Evolutionary conservation across 1,284 basidiomycete genomes (phyloP).

Genomic region (Ganoderma sp.): DNA sequence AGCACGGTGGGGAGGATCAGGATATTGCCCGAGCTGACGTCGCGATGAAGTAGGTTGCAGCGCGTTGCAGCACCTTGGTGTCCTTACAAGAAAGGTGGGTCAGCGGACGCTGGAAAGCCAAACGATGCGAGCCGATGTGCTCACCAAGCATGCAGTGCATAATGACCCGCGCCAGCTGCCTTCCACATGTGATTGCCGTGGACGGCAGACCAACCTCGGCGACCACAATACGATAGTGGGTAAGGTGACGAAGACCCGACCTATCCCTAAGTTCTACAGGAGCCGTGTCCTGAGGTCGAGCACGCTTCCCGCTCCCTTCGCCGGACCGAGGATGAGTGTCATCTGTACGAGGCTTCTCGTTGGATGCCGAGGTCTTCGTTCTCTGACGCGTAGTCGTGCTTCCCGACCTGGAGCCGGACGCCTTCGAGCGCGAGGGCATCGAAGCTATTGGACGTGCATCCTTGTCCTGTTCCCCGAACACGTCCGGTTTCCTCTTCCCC

Average conservation of each 20-base stretch:
- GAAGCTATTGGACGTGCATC: not conserved
- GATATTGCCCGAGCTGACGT: conserved; percentile 4
- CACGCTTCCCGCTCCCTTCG: not conserved
- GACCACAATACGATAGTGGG: conserved; percentile 22
- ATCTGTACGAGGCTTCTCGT: not conserved
- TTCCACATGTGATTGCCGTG: not conserved
- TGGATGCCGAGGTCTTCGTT: not conserved
- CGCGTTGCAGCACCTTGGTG: conserved; percentile 1
- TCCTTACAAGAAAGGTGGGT: not conserved
- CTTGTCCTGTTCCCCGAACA: not conserved
- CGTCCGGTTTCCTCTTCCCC: not conserved
- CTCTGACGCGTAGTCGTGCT: not conserved
- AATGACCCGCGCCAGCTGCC: conserved; percentile 11
- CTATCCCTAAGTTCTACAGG: not conserved
- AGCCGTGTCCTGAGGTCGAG: not conserved
- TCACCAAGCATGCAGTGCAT: conserved; percentile 10
- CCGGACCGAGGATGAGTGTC: not conserved
- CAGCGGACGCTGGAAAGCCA: no score
- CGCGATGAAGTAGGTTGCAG: not conserved
- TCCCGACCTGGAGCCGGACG: not conserved
- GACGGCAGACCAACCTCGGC: conserved; percentile 19
- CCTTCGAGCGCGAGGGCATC: not conserved
- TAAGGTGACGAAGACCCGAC: conserved; percentile 8
- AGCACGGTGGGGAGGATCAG: conserved; percentile 15
- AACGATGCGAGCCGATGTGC: not conserved